Evolutionary conservation across 2,329 filamentous ascomycete genomes (phyloP), one percentile per base, ranked within the genome.

Genomic region (Periconia sp.): DNA sequence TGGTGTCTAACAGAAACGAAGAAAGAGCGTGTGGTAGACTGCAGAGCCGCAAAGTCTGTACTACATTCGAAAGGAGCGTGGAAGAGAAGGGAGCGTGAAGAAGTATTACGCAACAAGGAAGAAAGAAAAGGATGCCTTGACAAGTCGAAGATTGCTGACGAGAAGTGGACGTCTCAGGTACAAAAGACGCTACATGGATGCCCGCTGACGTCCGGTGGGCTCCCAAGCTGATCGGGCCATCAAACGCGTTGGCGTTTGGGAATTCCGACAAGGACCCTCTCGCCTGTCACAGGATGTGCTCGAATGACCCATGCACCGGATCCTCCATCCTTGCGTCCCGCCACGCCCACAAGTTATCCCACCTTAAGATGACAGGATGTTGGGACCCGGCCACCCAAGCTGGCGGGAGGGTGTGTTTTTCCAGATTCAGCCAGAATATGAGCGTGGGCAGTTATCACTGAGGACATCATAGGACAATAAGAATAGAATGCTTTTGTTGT

Each of bases 181-280:
- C 54, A 58, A 56, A 51, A 58, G 36, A 21, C 43, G 30, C 42
- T 38, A 54, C 59, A 61, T 56, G 64, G 61, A 51, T 60, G 47
- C 57, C 43, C 50, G 60, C 57, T 61, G 61, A 57, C 51, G 46
- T 51, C 34, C 47, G 48, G 15, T 17, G 5, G n/a, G 16, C 13
- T 4, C 31, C 17, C 25, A 28, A 48, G 49, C 45, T 45, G 41
- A 39, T n/a, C n/a, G 53, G 51, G 49, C 55, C 55, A 63, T 66
- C 61, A 65, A 69, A 68, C 66, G 56, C 59, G 56, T 63, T 46
- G 56, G 57, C 58, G 66, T 70, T 69, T 71, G 60, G 38, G 52
- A 54, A 49, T 54, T 42, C 50, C 34, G 48, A 49, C 56, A 56
- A 51, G 57, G 53, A 40, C 54, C 50, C 38, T 42, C 57, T 52